A percentile compares a stretch with the other conserved stretches of the same genome.
phyloP scores from a whole-genome alignment of 352 stramenopile species.

The Globisporangium lucens region DNA sequence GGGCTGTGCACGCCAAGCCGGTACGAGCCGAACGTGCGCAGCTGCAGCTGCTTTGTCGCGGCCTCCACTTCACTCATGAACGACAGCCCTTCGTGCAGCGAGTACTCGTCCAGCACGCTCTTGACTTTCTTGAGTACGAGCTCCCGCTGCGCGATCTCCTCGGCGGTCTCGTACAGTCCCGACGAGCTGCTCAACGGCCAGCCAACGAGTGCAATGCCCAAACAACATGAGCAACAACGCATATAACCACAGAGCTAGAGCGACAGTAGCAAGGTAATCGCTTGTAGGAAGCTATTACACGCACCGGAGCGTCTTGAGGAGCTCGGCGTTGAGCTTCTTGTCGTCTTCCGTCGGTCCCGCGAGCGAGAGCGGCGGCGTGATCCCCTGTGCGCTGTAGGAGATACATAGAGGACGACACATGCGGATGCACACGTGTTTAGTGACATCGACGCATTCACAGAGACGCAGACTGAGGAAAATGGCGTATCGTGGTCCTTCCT shows the following conservation, averaged over 20 bases:
- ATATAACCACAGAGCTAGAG: not conserved
- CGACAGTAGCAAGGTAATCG: not conserved
- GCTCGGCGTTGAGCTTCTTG: constrained; percentile 55
- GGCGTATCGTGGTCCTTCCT: not conserved
- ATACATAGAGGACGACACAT: not conserved
- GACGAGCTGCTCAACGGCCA: constrained; percentile 30
- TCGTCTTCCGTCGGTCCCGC: constrained; percentile 65
- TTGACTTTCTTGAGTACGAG: constrained; percentile 61
- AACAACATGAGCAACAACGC: too few species aligned
- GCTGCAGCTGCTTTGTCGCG: constrained; percentile 37
- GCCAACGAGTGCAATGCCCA: too few species aligned
- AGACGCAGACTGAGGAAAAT: not conserved
- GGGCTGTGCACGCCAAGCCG: constrained; percentile 81
- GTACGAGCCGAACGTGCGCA: constrained; percentile 93
- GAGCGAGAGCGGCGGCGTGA: constrained; percentile 65
- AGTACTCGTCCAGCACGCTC: constrained; percentile 73
- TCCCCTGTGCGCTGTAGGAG: constrained; percentile 8
- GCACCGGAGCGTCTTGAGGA: constrained; percentile 62
- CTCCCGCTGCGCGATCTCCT: constrained; percentile 63
- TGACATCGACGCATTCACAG: not conserved
- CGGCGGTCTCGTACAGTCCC: constrained; percentile 70
- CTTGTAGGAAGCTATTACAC: not conserved
- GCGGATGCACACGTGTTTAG: not conserved
- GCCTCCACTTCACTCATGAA: constrained; percentile 48
- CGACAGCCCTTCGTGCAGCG: constrained; percentile 54